These are phyloP conservation scores for Colletotrichum higginsianum DNA, from an alignment of 2,329 filamentous ascomycete genomes.

Conservation along the genomic window DNA sequence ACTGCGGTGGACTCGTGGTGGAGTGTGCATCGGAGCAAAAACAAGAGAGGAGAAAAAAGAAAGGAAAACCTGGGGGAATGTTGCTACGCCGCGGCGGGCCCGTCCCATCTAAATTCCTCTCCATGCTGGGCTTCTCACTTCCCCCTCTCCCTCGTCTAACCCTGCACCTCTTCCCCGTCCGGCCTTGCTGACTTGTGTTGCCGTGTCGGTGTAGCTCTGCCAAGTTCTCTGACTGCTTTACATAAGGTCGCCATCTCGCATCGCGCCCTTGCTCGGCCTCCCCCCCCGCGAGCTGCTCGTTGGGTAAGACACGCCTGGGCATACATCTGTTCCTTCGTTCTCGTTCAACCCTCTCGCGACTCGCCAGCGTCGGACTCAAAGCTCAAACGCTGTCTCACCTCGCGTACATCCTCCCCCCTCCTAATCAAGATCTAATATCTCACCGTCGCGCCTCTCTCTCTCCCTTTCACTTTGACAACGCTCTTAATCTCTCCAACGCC, in stretches of 20 bases:
- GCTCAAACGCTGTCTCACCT: conserved; percentile 20
- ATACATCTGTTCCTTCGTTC: conserved; percentile 5
- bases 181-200: conserved; percentile 14
- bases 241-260: conserved; percentile 18
- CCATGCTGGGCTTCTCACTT: conserved; percentile 10
- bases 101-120: conserved; percentile 27
- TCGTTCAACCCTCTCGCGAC: not conserved
- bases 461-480: not conserved
- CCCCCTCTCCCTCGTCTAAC: conserved; percentile 21
- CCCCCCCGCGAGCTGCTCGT: conserved; percentile 11
- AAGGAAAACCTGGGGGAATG: conserved; percentile 35
- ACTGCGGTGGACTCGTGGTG: conserved; percentile 10
- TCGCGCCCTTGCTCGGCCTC: not conserved
- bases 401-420: conserved; percentile 22
- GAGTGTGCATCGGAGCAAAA: conserved; percentile 16
- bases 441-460: not conserved
- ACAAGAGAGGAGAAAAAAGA: no score
- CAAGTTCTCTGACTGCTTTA: conserved; percentile 16
- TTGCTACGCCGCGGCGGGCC: conserved; percentile 30
- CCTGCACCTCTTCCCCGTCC: conserved; percentile 15
- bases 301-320: conserved; percentile 27
- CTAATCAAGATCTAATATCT: conserved; percentile 34
- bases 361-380: not conserved
- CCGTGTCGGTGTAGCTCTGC: conserved; percentile 14
- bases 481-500: conserved; percentile 1